Evolutionary conservation across 2,329 filamentous ascomycete genomes (phyloP), one percentile per base, ranked within the genome.

Genomic region (Sclerotinia sclerotiorum): DNA sequence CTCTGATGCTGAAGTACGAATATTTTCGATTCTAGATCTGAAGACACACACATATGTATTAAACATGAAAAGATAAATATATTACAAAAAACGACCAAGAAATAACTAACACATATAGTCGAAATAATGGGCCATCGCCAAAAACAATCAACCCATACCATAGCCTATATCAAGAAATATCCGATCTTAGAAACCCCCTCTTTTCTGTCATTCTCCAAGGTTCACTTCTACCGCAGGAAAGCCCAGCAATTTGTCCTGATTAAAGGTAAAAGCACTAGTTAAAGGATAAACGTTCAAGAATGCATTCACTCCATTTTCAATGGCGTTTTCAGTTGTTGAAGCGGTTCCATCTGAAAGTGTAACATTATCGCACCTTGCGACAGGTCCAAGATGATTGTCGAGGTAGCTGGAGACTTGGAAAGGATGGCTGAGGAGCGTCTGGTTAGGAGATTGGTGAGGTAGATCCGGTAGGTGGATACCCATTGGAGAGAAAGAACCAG

Each of bases 361-460:
- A 6, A 56, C 42, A 3, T 54, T 29, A 32, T 24, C 35, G 5
- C 27, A 42, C 10, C 64, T 44, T 11, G 44, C 55, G 4, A 42
- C 21, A 5, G 55, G 52, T 7, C 64, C 52, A 46, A 66, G 64
- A 48, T 66, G n/a, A 19, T 66, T 48, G 21, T 66, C n/a, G 42
- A 66, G 52, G n/a, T 57, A 46, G 42, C 29, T 15, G 2, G 39
- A 60, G 42, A 66, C 64, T 49, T 60, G 24, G 3, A 39, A n/a
- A 46, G 27, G 19, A 66, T 46, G 35, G 19, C 27, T 6, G 51
- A 57, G 42, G 49, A 42, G 8, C 42, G 35, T 27, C 35, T 27
- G 7, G 42, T 49, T 42, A 66, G 52, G 42, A 66, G 21, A 29
- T 17, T 58, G 7, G 27, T 58, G n/a, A 66, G n/a, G 19, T 56